Evolutionary conservation across 2,329 filamentous ascomycete genomes (phyloP).

Genomic region (Arthrobotrys conoides): DNA sequence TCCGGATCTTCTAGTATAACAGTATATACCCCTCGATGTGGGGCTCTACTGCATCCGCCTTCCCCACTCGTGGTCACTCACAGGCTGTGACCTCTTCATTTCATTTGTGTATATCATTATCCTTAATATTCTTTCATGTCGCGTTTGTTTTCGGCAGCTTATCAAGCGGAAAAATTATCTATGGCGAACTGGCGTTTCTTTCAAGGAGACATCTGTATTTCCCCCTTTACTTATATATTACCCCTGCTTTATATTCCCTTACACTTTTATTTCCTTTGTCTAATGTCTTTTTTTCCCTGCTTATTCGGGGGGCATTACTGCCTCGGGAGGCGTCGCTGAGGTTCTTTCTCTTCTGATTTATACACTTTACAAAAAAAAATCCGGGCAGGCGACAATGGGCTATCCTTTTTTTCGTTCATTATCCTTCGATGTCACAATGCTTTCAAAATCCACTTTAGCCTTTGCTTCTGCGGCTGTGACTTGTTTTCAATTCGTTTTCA

Average conservation of each 20-base stretch:
- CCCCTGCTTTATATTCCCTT: constrained; percentile 28
- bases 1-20: constrained; percentile 13
- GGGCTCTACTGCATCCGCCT: background rate
- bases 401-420: constrained; percentile 52
- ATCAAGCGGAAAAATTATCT: constrained; percentile 46
- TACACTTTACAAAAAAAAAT: constrained; percentile 36
- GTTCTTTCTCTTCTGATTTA: constrained; percentile 48
- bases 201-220: constrained; percentile 40
- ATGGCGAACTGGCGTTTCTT: constrained; percentile 51
- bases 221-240: constrained; percentile 36
- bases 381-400: constrained; percentile 44
- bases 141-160: constrained; percentile 39
- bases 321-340: constrained; percentile 55
- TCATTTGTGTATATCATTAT: constrained; percentile 46
- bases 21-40: background rate
- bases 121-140: constrained; percentile 47
- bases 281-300: constrained; percentile 51
- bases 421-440: constrained; percentile 30
- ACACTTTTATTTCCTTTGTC: constrained; percentile 56
- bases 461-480: constrained; percentile 35
- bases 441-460: constrained; percentile 9
- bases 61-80: background rate
- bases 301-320: constrained; percentile 32
- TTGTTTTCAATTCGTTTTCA: constrained; percentile 47
- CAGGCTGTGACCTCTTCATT: constrained; percentile 33